Conservation (phyloP, 2,329 filamentous ascomycete genomes). For the Calonectria pauciramosa region DNA sequence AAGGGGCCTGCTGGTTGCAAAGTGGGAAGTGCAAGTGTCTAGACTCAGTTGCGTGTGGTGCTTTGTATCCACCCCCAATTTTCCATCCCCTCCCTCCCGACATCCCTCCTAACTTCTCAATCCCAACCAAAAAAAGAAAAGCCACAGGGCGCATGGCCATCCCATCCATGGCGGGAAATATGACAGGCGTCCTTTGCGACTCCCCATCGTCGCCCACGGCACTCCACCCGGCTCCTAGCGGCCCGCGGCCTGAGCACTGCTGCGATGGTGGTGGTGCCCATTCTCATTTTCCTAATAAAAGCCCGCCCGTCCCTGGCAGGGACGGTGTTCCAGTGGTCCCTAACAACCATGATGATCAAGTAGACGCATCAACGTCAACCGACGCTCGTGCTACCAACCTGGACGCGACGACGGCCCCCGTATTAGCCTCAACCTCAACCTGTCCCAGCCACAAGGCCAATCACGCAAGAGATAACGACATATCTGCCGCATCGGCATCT, state of each 20-base stretch:
- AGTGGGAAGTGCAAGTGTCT: neutral
- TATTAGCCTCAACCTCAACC: neutral
- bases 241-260: slow-evolving; percentile 40
- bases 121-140: slow-evolving; percentile 19
- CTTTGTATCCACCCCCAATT: slow-evolving; percentile 23
- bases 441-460: neutral
- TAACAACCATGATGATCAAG: neutral
- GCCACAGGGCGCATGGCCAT: slow-evolving; percentile 9
- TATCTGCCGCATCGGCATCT: slow-evolving; percentile 8
- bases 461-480: neutral
- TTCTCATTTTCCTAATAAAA: slow-evolving; percentile 37
- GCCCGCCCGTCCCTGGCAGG: slow-evolving; percentile 30
- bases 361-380: neutral
- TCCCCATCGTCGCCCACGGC: slow-evolving; percentile 61
- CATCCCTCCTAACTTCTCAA: slow-evolving; percentile 4
- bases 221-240: slow-evolving; percentile 66
- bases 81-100: slow-evolving; percentile 4
- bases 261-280: slow-evolving; percentile 22
- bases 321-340: neutral
- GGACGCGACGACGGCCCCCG: neutral
- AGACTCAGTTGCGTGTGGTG: slow-evolving; percentile 12
- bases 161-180: slow-evolving; percentile 34
- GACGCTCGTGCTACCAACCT: neutral
- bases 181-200: slow-evolving; percentile 47
- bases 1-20: neutral